These are phyloP conservation scores for Xerocomus nothofagi DNA, from an alignment of 1,284 basidiomycete species.

Conservation along the genomic window DNA sequence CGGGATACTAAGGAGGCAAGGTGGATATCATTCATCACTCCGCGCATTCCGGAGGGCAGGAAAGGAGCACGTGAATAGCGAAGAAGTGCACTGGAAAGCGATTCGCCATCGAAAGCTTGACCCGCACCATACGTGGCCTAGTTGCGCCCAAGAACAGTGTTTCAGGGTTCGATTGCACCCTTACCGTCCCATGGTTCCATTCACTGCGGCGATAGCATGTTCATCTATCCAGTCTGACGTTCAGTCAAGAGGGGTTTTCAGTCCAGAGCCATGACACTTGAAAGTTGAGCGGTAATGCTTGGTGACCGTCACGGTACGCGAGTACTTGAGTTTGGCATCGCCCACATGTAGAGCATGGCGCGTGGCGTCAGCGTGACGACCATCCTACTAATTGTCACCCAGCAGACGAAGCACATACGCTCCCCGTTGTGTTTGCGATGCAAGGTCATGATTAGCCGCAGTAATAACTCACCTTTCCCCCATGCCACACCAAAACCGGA, in stretches of 20 bases:
- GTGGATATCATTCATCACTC: background rate
- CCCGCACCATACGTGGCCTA: conserved; percentile 37
- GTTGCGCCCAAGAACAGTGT: conserved; percentile 42
- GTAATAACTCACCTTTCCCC: background rate
- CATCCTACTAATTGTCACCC: no score
- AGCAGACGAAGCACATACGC: no score
- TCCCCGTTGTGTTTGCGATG: background rate
- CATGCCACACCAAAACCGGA: background rate
- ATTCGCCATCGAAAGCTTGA: conserved; percentile 52
- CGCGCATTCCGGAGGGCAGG: conserved; percentile 31
- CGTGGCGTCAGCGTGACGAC: no score
- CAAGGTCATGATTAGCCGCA: background rate
- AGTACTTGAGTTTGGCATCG: no score
- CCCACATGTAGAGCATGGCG: no score
- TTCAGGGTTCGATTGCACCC: conserved; percentile 36
- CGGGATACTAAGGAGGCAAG: conserved; percentile 7
- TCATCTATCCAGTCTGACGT: conserved; percentile 48
- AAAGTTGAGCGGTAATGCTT: no score
- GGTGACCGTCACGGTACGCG: no score
- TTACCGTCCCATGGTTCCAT: conserved; percentile 38
- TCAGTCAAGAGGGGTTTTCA: conserved; percentile 52
- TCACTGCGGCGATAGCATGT: conserved; percentile 11
- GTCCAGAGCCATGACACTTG: no score
- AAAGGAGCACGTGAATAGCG: conserved; percentile 53
- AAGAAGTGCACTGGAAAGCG: conserved; percentile 52